Percentiles rank a stretch among this genome's conserved stretches.
Evolutionary conservation across 2,329 filamentous ascomycete species (phyloP).

Genomic region (Claviceps spartinae): DNA sequence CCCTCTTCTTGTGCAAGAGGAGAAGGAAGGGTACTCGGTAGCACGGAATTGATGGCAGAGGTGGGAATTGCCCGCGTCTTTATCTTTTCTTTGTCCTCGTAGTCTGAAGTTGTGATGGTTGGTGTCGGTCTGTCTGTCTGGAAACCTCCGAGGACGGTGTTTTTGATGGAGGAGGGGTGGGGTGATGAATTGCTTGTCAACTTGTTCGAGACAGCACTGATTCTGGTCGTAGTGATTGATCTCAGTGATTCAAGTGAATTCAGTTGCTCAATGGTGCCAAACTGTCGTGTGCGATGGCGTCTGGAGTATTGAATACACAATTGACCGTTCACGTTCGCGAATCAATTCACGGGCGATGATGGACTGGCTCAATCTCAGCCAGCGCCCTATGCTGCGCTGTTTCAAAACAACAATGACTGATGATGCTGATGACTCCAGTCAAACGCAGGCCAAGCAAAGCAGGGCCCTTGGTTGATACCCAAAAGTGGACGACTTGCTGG

Average conservation of each 20-base stretch:
- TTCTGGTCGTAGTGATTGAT: neutral
- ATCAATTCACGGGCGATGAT: neutral
- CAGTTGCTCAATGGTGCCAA: slow-evolving; percentile 5
- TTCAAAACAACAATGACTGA: neutral
- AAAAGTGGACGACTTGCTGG: slow-evolving; percentile 4
- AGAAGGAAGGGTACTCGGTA: neutral
- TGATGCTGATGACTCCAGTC: slow-evolving; percentile 2
- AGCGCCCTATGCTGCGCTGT: too few species aligned
- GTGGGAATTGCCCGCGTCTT: neutral
- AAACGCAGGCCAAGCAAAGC: slow-evolving; percentile 1
- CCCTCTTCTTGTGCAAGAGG: neutral
- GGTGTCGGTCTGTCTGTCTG: neutral
- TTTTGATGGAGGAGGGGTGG: neutral
- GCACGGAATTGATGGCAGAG: neutral
- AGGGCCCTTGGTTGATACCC: slow-evolving; percentile 4
- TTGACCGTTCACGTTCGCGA: slow-evolving; percentile 3
- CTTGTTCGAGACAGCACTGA: neutral
- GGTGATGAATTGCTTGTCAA: slow-evolving; percentile 1
- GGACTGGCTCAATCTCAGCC: too few species aligned
- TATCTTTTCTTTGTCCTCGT: slow-evolving; percentile 2
- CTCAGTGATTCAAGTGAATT: neutral
- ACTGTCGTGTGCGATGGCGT: neutral
- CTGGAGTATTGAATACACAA: neutral
- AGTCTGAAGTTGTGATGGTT: neutral
- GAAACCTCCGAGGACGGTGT: slow-evolving; percentile 3